phyloP scores from a whole-genome alignment of 1,139 yeast genomes.

The Arxiozyma telluris region DNA sequence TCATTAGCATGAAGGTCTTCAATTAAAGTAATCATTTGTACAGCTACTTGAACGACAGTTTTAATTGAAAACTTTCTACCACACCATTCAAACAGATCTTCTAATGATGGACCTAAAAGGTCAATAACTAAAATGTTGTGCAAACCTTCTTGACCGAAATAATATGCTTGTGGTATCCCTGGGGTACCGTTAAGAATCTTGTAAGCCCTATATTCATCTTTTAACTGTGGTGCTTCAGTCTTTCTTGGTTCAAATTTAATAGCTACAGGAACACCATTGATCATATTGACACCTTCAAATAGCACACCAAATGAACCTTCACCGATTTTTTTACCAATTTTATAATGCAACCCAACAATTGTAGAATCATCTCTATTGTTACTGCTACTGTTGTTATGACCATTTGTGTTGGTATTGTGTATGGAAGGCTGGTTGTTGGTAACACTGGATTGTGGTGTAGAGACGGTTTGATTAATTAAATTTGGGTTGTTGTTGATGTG shows the following conservation, averaged over 20 bases:
- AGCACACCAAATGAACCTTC: slow-evolving; percentile 81
- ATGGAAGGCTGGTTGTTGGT: background rate
- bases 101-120: slow-evolving; percentile 65
- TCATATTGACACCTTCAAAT: slow-evolving; percentile 69
- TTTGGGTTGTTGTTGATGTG: background rate
- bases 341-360: slow-evolving; percentile 72
- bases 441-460: slow-evolving; percentile 5
- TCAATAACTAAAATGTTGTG: slow-evolving; percentile 69
- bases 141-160: slow-evolving; percentile 73
- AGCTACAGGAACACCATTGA: slow-evolving; percentile 68
- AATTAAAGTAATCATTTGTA: slow-evolving; percentile 62
- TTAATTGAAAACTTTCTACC: slow-evolving; percentile 58
- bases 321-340: slow-evolving; percentile 74
- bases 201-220: slow-evolving; percentile 71
- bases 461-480: slow-evolving; percentile 1
- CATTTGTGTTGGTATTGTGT: background rate
- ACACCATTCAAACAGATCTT: slow-evolving; percentile 78
- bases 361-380: slow-evolving; percentile 24
- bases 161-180: slow-evolving; percentile 69
- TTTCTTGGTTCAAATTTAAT: slow-evolving; percentile 74
- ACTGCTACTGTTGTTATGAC: background rate
- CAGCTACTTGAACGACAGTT: slow-evolving; percentile 66
- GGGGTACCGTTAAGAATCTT: slow-evolving; percentile 51
- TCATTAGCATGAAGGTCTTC: slow-evolving; percentile 62
- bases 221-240: slow-evolving; percentile 70